Percentiles rank a stretch among this genome's conserved stretches.
Conservation (phyloP, 2,329 filamentous ascomycete species). For the Pleurostoma richardsiae region DNA sequence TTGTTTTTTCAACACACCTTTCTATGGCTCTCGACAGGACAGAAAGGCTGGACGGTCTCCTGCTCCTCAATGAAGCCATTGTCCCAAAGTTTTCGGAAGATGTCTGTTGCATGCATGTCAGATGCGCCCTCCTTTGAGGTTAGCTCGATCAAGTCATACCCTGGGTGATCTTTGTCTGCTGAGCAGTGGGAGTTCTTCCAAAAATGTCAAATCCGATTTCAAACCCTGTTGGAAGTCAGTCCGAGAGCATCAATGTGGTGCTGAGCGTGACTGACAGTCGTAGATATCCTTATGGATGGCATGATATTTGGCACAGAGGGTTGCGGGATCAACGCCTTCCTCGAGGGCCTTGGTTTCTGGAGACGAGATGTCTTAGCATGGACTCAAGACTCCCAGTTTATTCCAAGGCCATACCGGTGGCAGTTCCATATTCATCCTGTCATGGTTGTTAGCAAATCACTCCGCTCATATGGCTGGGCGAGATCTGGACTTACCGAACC, state of each 20-base stretch:
- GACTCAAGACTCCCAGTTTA: too few species aligned
- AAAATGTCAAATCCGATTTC: constrained; percentile 93
- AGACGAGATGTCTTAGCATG: neutral
- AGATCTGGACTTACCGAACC: constrained; percentile 38
- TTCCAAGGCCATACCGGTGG: constrained; percentile 43
- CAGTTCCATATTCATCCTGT: constrained; percentile 86
- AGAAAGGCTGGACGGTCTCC: constrained; percentile 85
- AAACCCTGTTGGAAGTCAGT: constrained; percentile 56
- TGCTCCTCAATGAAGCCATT: constrained; percentile 87
- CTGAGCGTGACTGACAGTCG: constrained; percentile 50
- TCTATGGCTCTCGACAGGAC: constrained; percentile 59
- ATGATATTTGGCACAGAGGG: constrained; percentile 91
- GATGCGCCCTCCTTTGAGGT: neutral
- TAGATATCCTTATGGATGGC: constrained; percentile 86
- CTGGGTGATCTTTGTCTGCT: constrained; percentile 91
- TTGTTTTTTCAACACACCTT: constrained; percentile 23
- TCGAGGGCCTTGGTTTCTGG: constrained; percentile 86
- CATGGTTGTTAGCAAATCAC: neutral
- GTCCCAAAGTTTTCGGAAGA: constrained; percentile 81
- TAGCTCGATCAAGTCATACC: neutral
- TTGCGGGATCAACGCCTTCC: constrained; percentile 73
- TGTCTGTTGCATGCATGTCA: constrained; percentile 40
- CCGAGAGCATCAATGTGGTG: neutral
- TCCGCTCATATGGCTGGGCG: neutral
- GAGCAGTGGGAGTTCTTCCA: constrained; percentile 80